phyloP scores from a whole-genome alignment of 768 basidiomycete genomes.

The Boletus bicolor region DNA sequence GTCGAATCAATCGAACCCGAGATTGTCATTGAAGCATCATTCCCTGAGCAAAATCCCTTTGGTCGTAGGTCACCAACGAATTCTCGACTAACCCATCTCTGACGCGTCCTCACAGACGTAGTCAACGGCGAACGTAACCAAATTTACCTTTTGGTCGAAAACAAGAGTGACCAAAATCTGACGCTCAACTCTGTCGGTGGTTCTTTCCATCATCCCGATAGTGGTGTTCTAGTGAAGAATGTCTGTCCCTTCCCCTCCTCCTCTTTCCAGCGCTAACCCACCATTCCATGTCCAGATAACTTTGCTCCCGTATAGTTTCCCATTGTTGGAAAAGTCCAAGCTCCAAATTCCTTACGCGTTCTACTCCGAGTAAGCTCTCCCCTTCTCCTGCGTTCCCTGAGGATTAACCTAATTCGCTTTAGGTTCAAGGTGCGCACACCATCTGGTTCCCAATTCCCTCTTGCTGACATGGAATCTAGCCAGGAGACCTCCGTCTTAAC shows the following conservation, averaged over 20 bases:
- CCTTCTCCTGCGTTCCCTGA: background rate
- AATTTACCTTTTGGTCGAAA: slow-evolving; percentile 64
- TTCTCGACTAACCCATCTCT: slow-evolving; percentile 3
- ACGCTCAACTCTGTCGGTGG: slow-evolving; percentile 65
- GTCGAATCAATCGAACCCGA: slow-evolving; percentile 48
- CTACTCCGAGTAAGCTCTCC: slow-evolving; percentile 70
- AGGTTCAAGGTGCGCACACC: slow-evolving; percentile 57
- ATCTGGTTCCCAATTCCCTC: background rate
- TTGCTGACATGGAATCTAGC: slow-evolving; percentile 38
- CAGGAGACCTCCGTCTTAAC: slow-evolving; percentile 70
- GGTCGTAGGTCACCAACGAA: slow-evolving; percentile 53
- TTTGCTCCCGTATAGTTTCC: slow-evolving; percentile 47
- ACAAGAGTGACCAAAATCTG: slow-evolving; percentile 69
- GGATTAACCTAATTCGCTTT: slow-evolving; percentile 4
- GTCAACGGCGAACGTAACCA: slow-evolving; percentile 82
- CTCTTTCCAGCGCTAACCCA: background rate
- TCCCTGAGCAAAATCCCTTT: slow-evolving; percentile 71
- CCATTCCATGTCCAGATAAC: slow-evolving; percentile 49
- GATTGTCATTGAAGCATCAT: slow-evolving; percentile 50
- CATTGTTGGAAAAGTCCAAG: slow-evolving; percentile 54
- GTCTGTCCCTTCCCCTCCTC: slow-evolving; percentile 37
- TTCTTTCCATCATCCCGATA: slow-evolving; percentile 64
- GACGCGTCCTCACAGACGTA: slow-evolving; percentile 50
- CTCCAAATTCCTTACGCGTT: slow-evolving; percentile 70
- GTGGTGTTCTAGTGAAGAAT: slow-evolving; percentile 65